Evolutionary conservation across 352 stramenopile genomes (phyloP), one percentile per base, ranked within the genome.

Genomic region (Thraustotheca clavata): DNA sequence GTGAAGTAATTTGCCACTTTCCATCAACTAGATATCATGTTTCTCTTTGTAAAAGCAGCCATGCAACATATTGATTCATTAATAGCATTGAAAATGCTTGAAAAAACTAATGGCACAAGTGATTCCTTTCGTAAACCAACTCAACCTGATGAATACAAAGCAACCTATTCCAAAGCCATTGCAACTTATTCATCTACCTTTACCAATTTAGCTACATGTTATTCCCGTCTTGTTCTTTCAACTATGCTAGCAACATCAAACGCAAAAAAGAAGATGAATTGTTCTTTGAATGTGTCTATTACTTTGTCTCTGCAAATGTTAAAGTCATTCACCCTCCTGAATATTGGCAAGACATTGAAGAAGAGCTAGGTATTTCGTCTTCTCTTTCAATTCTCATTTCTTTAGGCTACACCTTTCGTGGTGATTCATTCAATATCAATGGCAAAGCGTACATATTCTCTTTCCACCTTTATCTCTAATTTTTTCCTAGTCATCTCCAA

Each of bases 181-280:
- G 9, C 6, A 11, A 22, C 9, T 11, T 22, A 46, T 14, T 26
- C 12, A 4, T 22, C 34, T 9, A 65, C 35, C 11, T 18, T 54
- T 29, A 33, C 57, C 2, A 69, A 71, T 24, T 75, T 90, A 59
- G 76, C 77, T 8, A 70, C 76, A 1, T 70, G 75, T 0, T 90
- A 89, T 50, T 80, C 83, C 9, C 79, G 83, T 6, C 47, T 92
- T 18, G 76, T 90, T 36, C 74, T 92, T 3, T n/a, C n/a, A n/a
- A n/a, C n/a, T 76, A 90, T 59, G 89, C 80, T 71, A 92, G 79
- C 75, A 92, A 89, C 67, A 87, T 80, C 55, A 81, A 91, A 70
- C 83, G 84, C 48, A 79, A 89, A 69, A 88, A 89, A 62, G 77
- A 92, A 43, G 83, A 92, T 73, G 74, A 88, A 60, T 73, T 69